Evolutionary conservation across 257 asterid genomes (phyloP), one percentile per base, ranked within the genome.

Genomic region (Pogostemon cablin): DNA sequence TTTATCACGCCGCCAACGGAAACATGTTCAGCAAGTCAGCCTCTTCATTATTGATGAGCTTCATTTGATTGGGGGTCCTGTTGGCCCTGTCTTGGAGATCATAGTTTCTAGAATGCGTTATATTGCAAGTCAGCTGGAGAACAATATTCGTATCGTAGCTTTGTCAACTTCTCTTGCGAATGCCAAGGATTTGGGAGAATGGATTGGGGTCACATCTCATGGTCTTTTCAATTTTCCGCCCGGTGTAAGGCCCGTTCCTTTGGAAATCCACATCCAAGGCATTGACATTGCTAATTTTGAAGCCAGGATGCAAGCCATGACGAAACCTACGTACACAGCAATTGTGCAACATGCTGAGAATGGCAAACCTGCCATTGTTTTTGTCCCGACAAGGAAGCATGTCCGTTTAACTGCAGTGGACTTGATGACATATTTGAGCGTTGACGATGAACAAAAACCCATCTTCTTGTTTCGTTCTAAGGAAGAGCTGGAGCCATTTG

Each of bases 171-270:
- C 90, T 54, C 87, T 82, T 58, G 90, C 90, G 42, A 85, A 85
- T 78, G 86, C 90, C 57, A 85, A 85, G 80, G 87, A 85, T 76
- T 50, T 85, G 77, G 90, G 90, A 48, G 90, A 84, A 76, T 85
- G 90, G 90, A 85, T 85, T 57, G 90, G 90, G 55, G 87, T 87
- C 39, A 82, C 87, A 2, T 82, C 90, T 38, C 90, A 85, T 3
- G 90, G 90, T 53, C 87, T 85, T 61, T 85, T 85, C 82, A 85
- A 85, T 66, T 85, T 85, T 67, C 87, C 90, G 48, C 90, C 90
- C 8, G 81, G 84, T 67, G 90, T 85, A 6, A 78, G 90, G 83
- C 90, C 90, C 2, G 90, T 85, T 73, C 90, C 90, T 62, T 68
- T 85, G 79, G 90, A 85, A 74, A 85, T 85, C 63, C 86, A 85